These are phyloP conservation scores for Phialophora tarda DNA, from an alignment of 2,329 filamentous ascomycete genomes.

Conservation along the genomic window DNA sequence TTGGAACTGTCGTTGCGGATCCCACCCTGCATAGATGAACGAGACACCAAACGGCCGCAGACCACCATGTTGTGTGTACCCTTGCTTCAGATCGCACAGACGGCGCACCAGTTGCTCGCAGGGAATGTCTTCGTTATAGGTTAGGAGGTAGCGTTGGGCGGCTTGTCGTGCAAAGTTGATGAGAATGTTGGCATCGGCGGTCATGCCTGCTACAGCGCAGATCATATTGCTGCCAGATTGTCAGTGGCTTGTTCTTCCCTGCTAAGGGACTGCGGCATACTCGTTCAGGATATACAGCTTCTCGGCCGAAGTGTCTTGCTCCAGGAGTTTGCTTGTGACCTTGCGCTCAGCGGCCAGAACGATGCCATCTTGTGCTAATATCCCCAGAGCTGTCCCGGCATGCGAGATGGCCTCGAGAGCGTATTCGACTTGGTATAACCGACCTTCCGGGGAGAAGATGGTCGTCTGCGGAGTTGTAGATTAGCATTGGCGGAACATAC, in stretches of 20 bases:
- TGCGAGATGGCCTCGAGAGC: conserved; percentile 98
- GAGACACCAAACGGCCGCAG: conserved; percentile 97
- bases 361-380: conserved; percentile 97
- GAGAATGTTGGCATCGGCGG: conserved; percentile 98
- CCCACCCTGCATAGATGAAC: conserved; percentile 99
- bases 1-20: conserved; percentile 95
- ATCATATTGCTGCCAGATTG: conserved; percentile 86
- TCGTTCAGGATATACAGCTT: conserved; percentile 99
- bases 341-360: conserved; percentile 97
- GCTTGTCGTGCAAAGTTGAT: conserved; percentile 99
- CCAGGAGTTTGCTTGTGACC: conserved; percentile 97
- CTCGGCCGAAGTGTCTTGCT: conserved; percentile 99
- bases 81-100: conserved; percentile 97
- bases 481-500: conserved; percentile 31
- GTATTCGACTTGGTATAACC: conserved; percentile 99
- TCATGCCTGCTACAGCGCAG: conserved; percentile 98
- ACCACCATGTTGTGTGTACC: conserved; percentile 98
- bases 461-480: conserved; percentile 71
- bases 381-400: conserved; percentile 93
- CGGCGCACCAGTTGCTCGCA: conserved; percentile 97
- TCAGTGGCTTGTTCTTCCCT: not conserved
- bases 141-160: conserved; percentile 95
- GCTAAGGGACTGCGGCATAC: conserved; percentile 59
- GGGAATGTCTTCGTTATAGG: conserved; percentile 99
- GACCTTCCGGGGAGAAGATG: conserved; percentile 99